These are phyloP conservation scores for Suhomyces ambrosiae DNA, from an alignment of 1,139 yeast species.

Conservation along the genomic window DNA sequence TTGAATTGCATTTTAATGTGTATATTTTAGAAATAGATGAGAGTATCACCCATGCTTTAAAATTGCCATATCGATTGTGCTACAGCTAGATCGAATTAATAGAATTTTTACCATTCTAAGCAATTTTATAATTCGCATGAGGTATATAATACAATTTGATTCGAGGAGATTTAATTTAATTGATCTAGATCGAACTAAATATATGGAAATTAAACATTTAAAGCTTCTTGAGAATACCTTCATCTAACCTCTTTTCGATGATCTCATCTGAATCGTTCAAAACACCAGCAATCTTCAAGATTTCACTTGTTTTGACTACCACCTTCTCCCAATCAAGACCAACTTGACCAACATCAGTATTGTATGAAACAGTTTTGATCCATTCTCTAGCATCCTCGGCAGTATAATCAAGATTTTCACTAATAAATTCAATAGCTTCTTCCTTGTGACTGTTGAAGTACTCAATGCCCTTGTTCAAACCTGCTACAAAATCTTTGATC, in stretches of 20 bases:
- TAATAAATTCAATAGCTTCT: constrained; percentile 68
- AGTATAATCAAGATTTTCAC: constrained; percentile 70
- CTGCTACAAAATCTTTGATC: constrained; percentile 48
- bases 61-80: too few relatives aligned
- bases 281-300: constrained; percentile 66
- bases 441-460: constrained; percentile 62
- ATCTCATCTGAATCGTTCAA: constrained; percentile 39
- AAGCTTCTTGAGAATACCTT: constrained; percentile 23
- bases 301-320: constrained; percentile 57
- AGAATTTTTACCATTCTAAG: too few relatives aligned
- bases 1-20: too few relatives aligned
- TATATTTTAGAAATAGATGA: too few relatives aligned
- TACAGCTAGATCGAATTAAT: too few relatives aligned
- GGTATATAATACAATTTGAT: too few relatives aligned
- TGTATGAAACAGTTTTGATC: constrained; percentile 75
- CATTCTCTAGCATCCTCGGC: constrained; percentile 77
- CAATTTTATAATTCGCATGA: too few relatives aligned
- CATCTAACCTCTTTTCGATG: constrained; percentile 32
- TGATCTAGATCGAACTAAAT: neutral
- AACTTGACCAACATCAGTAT: constrained; percentile 41
- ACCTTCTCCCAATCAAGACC: constrained; percentile 53
- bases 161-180: too few relatives aligned
- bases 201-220: neutral
- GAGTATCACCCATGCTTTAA: too few relatives aligned
- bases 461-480: constrained; percentile 65